Percentiles rank a stretch among this genome's conserved stretches.
phyloP scores from a whole-genome alignment of 805 yeast species.

The Maudiozyma bulderi region DNA sequence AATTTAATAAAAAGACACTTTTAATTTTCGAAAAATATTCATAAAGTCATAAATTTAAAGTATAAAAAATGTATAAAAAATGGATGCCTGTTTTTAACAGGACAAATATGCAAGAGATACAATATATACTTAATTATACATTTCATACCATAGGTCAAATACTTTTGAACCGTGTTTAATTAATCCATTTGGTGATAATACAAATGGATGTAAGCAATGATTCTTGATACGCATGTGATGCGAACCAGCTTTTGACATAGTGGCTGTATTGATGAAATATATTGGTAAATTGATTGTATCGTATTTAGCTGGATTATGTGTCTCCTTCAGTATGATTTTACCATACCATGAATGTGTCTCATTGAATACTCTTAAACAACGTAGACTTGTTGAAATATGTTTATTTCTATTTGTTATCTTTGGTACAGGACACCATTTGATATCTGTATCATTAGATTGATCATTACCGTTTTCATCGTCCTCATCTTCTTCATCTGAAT shows the following conservation, averaged over 20 bases:
- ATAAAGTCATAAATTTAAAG: background rate
- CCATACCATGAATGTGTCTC: slow-evolving; percentile 48
- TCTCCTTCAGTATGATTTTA: slow-evolving; percentile 32
- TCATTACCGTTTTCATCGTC: slow-evolving; percentile 4
- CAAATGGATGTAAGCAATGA: slow-evolving; percentile 21
- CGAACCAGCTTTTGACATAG: background rate
- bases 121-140: background rate
- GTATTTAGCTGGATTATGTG: slow-evolving; percentile 12
- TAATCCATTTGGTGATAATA: slow-evolving; percentile 26
- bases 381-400: slow-evolving; percentile 40
- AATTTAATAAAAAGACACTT: background rate
- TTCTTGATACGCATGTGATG: slow-evolving; percentile 7
- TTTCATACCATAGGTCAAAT: slow-evolving; percentile 4
- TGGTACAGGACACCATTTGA: slow-evolving; percentile 42
- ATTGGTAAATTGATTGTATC: slow-evolving; percentile 21
- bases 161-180: slow-evolving; percentile 12
- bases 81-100: background rate
- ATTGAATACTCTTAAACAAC: slow-evolving; percentile 47
- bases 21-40: background rate
- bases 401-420: slow-evolving; percentile 32
- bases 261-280: slow-evolving; percentile 2
- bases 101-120: background rate
- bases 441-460: slow-evolving; percentile 6
- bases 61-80: background rate
- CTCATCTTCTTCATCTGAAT: background rate